A percentile compares a stretch with the other conserved stretches of the same genome.
phyloP scores from a whole-genome alignment of 805 yeast genomes.

The Lachancea fermentati region DNA sequence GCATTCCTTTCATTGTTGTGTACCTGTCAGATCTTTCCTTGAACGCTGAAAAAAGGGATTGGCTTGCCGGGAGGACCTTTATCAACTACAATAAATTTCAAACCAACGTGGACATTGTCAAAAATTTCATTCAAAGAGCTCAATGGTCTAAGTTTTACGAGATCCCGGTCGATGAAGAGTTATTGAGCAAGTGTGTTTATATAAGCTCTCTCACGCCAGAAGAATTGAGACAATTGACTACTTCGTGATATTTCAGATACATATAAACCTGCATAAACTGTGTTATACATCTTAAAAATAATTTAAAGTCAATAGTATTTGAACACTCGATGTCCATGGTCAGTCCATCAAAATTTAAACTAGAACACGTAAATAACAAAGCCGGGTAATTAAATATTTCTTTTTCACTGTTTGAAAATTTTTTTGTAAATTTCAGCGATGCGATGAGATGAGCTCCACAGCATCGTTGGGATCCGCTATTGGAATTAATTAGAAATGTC shows the following conservation, averaged over 20 bases:
- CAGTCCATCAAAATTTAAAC: no score
- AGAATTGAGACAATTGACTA: constrained; percentile 44
- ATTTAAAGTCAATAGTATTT: no score
- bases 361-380: no score
- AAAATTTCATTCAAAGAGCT: constrained; percentile 69
- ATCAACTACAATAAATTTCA: constrained; percentile 76
- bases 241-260: constrained; percentile 22
- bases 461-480: neutral
- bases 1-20: constrained; percentile 86
- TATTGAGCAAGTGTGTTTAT: constrained; percentile 79
- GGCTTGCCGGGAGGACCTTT: constrained; percentile 34
- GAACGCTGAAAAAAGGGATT: constrained; percentile 42
- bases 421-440: constrained; percentile 16
- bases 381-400: neutral
- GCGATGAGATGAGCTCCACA: constrained; percentile 19
- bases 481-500: constrained; percentile 34
- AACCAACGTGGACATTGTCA: constrained; percentile 69
- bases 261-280: neutral
- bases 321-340: no score
- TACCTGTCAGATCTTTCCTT: constrained; percentile 77
- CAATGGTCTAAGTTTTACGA: constrained; percentile 77
- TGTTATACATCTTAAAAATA: neutral
- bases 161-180: constrained; percentile 50
- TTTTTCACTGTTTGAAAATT: constrained; percentile 8
- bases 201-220: constrained; percentile 67